A percentile compares a stretch with the other conserved stretches of the same genome.
Evolutionary conservation across 2,329 filamentous ascomycete genomes (phyloP).

Genomic region (Cordyceps militaris): DNA sequence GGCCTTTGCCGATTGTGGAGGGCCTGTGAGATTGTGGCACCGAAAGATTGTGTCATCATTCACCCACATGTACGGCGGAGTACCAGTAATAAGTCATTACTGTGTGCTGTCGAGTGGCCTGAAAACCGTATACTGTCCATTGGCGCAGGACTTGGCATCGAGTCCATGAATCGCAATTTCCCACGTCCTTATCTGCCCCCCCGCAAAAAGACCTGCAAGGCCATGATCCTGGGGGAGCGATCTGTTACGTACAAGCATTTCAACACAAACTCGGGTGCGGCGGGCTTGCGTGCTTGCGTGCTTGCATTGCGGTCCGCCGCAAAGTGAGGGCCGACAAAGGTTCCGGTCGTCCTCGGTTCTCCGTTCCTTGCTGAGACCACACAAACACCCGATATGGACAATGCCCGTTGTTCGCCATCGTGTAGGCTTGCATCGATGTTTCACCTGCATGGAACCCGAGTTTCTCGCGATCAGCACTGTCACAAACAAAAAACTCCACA

Average conservation of each 20-base stretch:
- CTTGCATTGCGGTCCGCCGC: conserved; percentile 1
- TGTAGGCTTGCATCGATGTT: not conserved
- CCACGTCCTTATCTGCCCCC: not conserved
- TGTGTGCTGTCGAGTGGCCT: no score
- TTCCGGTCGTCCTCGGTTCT: not conserved
- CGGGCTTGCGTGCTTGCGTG: not conserved
- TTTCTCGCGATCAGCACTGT: not conserved
- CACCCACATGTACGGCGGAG: no score
- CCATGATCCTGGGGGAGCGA: not conserved
- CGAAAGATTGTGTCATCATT: no score
- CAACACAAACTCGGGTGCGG: not conserved
- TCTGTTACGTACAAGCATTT: not conserved
- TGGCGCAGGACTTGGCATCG: not conserved
- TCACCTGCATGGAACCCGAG: not conserved
- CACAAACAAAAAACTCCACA: not conserved
- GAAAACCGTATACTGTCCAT: not conserved
- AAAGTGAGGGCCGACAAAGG: not conserved
- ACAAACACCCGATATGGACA: no score
- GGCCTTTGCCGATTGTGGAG: not conserved
- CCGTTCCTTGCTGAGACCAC: not conserved
- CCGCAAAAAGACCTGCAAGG: not conserved
- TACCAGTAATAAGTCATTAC: no score
- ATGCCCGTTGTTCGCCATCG: not conserved
- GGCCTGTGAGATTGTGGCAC: not conserved
- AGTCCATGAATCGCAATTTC: not conserved